Evolutionary conservation across 305 asterid species (phyloP), one percentile per base, ranked within the genome.

Genomic region (Solanum hybrid): DNA sequence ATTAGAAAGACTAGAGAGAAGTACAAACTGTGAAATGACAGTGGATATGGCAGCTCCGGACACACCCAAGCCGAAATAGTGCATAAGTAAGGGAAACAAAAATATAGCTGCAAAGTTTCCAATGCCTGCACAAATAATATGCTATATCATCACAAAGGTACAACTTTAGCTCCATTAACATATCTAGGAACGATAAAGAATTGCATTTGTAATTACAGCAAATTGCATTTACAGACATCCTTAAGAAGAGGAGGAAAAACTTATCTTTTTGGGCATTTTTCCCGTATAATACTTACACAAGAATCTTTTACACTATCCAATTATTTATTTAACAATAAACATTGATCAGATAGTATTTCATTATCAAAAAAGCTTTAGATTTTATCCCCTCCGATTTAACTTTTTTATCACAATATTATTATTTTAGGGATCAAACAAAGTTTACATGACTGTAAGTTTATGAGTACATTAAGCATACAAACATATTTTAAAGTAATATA

Each of bases 31-130:
- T 91, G 99, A 96, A 92, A 94, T 89, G 79, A 96, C 95, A 1
- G 98, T 95, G 90, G 99, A 94, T 91, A 97, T 94, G 87, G 99
- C 99, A 92, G 99, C 99, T 94, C 99, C 99, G 87, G 94, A 76
- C 91, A 94, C 95, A 90, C 99, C 99, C 97, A 96, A 87, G 90
- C 88, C 91, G 77, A 89, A 96, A 91, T 91, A 93, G 91, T 94
- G 89, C 94, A 96, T 95, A 89, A 96, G 92, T 61, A 96, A 88
- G 29, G 99, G 99, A 91, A 97, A 96, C 89, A 97, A 94, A 90
- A 95, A 51, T 89, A 96, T 90, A 88, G 98, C 98, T 33, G 93
- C 91, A 90, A 96, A 92, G 91, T 96, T 97, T 78, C 98, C 99
- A 87, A 96, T 79, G 89, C 98, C 99, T 97, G 98, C 94, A 94